Conservation (phyloP, 2,329 filamentous ascomycete genomes). For the Aureobasidium subglaciale region DNA sequence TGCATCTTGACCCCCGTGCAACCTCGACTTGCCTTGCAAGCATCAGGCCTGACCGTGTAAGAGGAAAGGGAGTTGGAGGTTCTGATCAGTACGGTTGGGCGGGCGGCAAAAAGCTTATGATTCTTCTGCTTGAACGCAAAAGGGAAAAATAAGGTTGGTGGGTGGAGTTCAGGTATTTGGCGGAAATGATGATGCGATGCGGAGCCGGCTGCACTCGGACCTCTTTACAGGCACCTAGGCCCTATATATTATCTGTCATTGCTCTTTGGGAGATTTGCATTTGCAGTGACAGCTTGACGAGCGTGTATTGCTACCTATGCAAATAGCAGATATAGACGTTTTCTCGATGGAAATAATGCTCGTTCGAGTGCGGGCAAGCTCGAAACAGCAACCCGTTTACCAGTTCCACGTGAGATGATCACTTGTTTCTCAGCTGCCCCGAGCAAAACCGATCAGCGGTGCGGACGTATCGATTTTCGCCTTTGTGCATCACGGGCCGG, state of each 20-base stretch:
- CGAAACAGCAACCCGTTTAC: neutral
- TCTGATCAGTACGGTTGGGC: neutral
- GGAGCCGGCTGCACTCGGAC: neutral
- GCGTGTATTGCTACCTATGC: too few species aligned
- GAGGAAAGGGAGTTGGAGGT: neutral
- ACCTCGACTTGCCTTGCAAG: neutral
- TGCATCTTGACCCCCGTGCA: constrained; percentile 7
- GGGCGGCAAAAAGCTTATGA: constrained; percentile 1
- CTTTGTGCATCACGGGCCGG: neutral
- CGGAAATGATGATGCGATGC: neutral
- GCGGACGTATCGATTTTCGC: neutral
- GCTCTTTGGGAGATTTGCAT: neutral
- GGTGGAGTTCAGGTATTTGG: constrained; percentile 1
- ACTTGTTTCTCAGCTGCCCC: neutral
- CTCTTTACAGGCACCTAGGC: neutral
- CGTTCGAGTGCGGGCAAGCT: neutral
- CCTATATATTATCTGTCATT: neutral
- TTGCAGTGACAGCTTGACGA: too few species aligned
- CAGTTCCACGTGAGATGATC: neutral
- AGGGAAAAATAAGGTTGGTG: neutral
- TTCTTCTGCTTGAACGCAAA: neutral
- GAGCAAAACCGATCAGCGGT: neutral
- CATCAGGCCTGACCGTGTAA: neutral
- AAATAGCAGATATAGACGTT: neutral
- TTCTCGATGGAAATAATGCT: neutral